These are phyloP conservation scores for Globisporangium acanthophoron DNA, from an alignment of 352 stramenopile species.

Conservation along the genomic window DNA sequence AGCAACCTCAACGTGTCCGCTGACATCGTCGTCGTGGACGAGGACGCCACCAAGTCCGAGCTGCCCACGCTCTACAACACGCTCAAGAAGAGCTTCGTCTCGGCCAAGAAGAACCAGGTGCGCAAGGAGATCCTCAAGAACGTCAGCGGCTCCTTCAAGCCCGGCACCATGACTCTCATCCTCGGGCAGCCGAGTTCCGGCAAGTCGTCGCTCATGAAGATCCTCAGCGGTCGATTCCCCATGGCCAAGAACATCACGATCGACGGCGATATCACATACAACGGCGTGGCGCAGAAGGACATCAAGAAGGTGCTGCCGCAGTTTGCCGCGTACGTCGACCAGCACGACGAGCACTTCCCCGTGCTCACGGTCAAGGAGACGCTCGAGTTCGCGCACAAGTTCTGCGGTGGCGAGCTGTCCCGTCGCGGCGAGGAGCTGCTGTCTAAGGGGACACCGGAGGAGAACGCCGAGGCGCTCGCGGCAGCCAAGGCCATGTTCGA, in stretches of 20 bases:
- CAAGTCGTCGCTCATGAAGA: conserved; percentile 17
- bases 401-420: conserved; percentile 22
- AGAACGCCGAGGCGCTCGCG: background rate
- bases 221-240: conserved; percentile 16
- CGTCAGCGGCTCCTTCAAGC: conserved; percentile 2
- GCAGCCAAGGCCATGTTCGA: background rate
- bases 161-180: conserved; percentile 15
- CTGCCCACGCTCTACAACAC: too few relatives aligned
- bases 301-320: conserved; percentile 22
- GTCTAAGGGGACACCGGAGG: background rate
- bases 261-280: conserved; percentile 15
- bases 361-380: conserved; percentile 53
- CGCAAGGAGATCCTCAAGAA: too few relatives aligned
- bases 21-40: too few relatives aligned
- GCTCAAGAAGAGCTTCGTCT: too few relatives aligned
- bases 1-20: too few relatives aligned
- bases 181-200: conserved; percentile 5
- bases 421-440: background rate
- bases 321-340: conserved; percentile 37
- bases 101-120: too few relatives aligned
- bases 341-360: conserved; percentile 43
- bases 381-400: conserved; percentile 39
- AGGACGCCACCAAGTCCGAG: too few relatives aligned
- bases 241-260: conserved; percentile 1
- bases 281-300: conserved; percentile 1